These are phyloP conservation scores for Zymoseptoria passerinii DNA, from an alignment of 2,329 filamentous ascomycete species.

Conservation along the genomic window DNA sequence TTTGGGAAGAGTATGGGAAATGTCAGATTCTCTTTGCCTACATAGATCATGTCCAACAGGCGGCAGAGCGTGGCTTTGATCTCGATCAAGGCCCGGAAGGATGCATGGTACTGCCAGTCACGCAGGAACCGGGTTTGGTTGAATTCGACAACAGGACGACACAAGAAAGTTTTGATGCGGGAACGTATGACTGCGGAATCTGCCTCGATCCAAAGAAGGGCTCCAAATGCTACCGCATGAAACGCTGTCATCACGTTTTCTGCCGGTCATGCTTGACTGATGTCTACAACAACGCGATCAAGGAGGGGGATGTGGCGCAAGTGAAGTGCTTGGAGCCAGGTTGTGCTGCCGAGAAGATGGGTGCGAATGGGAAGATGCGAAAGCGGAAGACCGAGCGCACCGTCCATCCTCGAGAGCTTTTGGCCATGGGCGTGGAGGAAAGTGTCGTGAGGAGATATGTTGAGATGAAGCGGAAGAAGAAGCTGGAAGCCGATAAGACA, in stretches of 20 bases:
- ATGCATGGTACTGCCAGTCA: conserved; percentile 40
- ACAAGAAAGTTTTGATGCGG: conserved; percentile 66
- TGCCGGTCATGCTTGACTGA: conserved; percentile 80
- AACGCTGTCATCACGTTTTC: conserved; percentile 83
- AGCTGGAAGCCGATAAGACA: conserved; percentile 82
- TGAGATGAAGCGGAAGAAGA: conserved; percentile 81
- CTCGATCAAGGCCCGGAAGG: conserved; percentile 34
- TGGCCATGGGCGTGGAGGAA: conserved; percentile 44
- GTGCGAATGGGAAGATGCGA: conserved; percentile 19
- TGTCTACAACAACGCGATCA: conserved; percentile 83
- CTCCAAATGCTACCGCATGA: conserved; percentile 61
- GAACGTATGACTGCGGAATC: conserved; percentile 80
- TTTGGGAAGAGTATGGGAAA: conserved; percentile 55
- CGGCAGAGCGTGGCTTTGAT: conserved; percentile 48
- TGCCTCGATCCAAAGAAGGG: conserved; percentile 93
- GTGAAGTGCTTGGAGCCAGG: conserved; percentile 73
- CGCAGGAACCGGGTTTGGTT: conserved; percentile 60
- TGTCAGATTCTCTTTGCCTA: conserved; percentile 52
- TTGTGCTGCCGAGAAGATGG: conserved; percentile 57
- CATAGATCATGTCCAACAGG: conserved; percentile 52
- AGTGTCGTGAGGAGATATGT: conserved; percentile 78
- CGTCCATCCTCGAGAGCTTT: conserved; percentile 73
- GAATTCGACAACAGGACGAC: conserved; percentile 71
- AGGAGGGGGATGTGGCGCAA: conserved; percentile 68
- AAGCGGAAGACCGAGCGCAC: conserved; percentile 56